Percentiles rank a stretch among this genome's conserved stretches.
phyloP scores from a whole-genome alignment of 2,329 filamentous ascomycete species.

The Rhinocladiella similis region DNA sequence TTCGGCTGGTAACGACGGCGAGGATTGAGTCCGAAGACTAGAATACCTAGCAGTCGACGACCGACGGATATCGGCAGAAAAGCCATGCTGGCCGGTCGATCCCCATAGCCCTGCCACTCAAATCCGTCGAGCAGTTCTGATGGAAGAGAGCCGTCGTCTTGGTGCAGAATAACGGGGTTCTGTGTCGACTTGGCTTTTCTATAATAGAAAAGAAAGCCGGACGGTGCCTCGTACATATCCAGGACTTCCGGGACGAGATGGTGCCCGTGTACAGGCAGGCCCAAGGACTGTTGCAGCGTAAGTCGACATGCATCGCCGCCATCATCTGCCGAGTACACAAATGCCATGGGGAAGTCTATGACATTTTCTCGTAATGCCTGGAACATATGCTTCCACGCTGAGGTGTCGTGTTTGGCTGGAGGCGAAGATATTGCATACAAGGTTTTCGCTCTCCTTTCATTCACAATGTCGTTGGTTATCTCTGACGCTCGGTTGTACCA shows the following conservation, averaged over 20 bases:
- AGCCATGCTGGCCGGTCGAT: conserved; percentile 13
- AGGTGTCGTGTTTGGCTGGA: conserved; percentile 44
- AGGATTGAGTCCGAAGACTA: conserved; percentile 25
- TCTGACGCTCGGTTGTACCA: conserved; percentile 52
- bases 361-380: conserved; percentile 46
- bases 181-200: conserved; percentile 14
- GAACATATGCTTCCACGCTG: conserved; percentile 51
- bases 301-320: conserved; percentile 28
- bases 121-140: conserved; percentile 18
- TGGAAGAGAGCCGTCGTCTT: conserved; percentile 16
- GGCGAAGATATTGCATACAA: conserved; percentile 44
- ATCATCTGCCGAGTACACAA: conserved; percentile 53
- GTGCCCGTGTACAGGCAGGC: conserved; percentile 33
- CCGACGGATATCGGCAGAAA: conserved; percentile 22
- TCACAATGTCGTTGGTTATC: conserved; percentile 37
- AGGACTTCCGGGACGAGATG: conserved; percentile 33
- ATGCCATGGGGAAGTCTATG: conserved; percentile 54
- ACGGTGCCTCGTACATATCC: conserved; percentile 34
- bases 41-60: conserved; percentile 17
- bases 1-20: conserved; percentile 15
- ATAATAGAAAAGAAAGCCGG: conserved; percentile 37
- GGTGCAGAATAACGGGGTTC: conserved; percentile 19
- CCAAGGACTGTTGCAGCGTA: conserved; percentile 22
- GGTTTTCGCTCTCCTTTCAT: conserved; percentile 49
- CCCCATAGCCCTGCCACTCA: conserved; percentile 19